A percentile compares a stretch with the other conserved stretches of the same genome.
These are phyloP conservation scores for Candida schatavii DNA, from an alignment of 805 yeast genomes.

Conservation along the genomic window DNA sequence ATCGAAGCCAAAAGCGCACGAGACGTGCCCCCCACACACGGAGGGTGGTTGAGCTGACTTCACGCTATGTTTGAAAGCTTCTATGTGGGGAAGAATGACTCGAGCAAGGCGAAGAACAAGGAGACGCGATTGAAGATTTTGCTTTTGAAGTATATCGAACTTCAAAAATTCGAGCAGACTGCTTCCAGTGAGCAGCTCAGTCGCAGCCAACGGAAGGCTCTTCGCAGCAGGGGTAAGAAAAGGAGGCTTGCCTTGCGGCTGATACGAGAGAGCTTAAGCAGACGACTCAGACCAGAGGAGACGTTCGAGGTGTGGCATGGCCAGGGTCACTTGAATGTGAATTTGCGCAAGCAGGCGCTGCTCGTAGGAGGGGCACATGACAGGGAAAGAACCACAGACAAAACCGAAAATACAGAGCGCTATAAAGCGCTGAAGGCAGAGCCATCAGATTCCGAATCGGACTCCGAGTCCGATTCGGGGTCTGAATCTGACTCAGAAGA, in stretches of 20 bases:
- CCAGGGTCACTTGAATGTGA: constrained; percentile 13
- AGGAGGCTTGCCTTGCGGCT: constrained; percentile 15
- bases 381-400: constrained; percentile 16
- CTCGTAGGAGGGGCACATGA: constrained; percentile 6
- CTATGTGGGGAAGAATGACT: constrained; percentile 9
- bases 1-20: no score
- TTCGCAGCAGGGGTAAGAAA: constrained; percentile 8
- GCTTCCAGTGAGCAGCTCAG: constrained; percentile 3
- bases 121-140: constrained; percentile 9
- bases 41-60: no score
- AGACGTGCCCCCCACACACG: no score
- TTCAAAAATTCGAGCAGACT: constrained; percentile 14
- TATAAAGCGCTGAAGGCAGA: not conserved
- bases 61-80: constrained; percentile 14
- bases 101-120: constrained; percentile 9
- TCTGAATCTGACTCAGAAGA: no score
- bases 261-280: constrained; percentile 24
- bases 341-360: constrained; percentile 6
- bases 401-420: not conserved
- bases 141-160: constrained; percentile 17
- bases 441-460: not conserved
- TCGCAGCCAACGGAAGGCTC: constrained; percentile 7
- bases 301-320: constrained; percentile 34
- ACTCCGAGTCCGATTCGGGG: not conserved
- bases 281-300: constrained; percentile 28